These are phyloP conservation scores for Acer campestre DNA, from an alignment of 345 rosid species.

Conservation along the genomic window DNA sequence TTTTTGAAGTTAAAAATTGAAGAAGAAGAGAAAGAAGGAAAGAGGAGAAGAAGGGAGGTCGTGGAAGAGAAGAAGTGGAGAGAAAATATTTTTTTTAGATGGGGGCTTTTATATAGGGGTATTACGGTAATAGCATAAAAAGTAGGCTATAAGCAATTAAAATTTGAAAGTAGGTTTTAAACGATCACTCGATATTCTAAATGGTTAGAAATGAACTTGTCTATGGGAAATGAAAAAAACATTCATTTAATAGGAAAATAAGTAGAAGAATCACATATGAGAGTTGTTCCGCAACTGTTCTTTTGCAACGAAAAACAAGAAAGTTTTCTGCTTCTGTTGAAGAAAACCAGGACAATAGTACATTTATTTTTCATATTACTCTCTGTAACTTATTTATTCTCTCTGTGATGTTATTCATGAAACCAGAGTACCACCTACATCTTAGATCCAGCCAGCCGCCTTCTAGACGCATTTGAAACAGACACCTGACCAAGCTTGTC, in stretches of 20 bases:
- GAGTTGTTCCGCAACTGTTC: neutral
- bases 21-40: too few species aligned
- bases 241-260: neutral
- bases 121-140: too few species aligned
- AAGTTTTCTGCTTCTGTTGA: neutral
- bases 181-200: too few species aligned
- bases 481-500: constrained; percentile 77
- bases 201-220: too few species aligned
- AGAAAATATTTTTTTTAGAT: too few species aligned
- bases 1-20: too few species aligned
- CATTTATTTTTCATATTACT: constrained; percentile 11
- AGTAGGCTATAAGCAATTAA: too few species aligned
- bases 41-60: too few species aligned
- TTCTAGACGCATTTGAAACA: constrained; percentile 76
- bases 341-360: neutral
- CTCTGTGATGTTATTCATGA: neutral
- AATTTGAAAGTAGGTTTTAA: too few species aligned
- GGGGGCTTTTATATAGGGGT: too few species aligned
- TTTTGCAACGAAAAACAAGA: neutral
- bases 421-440: constrained; percentile 26
- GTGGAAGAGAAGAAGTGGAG: too few species aligned
- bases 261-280: neutral
- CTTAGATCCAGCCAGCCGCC: constrained; percentile 79
- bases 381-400: constrained; percentile 4
- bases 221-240: neutral